These are phyloP conservation scores for Glycine tomentella DNA, from an alignment of 306 rosid genomes.

Conservation along the genomic window DNA sequence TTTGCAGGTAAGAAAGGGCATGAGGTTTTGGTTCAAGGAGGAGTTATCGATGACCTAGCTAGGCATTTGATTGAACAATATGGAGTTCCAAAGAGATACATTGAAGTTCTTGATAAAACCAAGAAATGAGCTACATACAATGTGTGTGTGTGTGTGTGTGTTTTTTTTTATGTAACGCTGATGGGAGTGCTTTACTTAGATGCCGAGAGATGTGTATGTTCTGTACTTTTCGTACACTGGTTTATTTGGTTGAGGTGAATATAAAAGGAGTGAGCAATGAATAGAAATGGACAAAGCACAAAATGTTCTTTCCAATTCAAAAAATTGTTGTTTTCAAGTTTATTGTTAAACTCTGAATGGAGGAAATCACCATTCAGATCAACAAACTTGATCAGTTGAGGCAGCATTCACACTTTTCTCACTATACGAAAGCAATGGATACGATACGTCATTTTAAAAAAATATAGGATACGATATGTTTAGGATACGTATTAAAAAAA, in stretches of 20 bases:
- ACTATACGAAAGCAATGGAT: not conserved
- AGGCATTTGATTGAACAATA: conserved; percentile 86
- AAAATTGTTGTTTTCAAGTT: not conserved
- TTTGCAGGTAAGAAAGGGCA: conserved; percentile 87
- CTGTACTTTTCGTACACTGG: not conserved
- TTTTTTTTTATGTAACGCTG: conserved; percentile 4
- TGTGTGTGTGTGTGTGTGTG: not conserved
- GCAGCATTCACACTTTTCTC: not conserved
- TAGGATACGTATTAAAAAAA: too few species aligned
- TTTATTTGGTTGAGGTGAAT: conserved; percentile 36
- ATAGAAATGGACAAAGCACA: conserved; percentile 32
- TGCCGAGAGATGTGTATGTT: conserved; percentile 33
- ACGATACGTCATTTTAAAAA: too few species aligned
- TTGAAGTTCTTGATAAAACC: conserved; percentile 92
- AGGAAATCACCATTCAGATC: not conserved
- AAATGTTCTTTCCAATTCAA: conserved; percentile 26
- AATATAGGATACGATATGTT: too few species aligned
- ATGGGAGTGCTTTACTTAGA: conserved; percentile 12
- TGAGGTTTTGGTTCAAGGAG: conserved; percentile 93
- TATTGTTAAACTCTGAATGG: not conserved
- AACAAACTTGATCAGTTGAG: conserved; percentile 12
- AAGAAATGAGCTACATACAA: conserved; percentile 55
- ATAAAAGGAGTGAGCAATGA: not conserved
- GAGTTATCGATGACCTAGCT: conserved; percentile 86
- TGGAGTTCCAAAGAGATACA: conserved; percentile 89